phyloP scores from a whole-genome alignment of 2,329 filamentous ascomycete species.

The Monascus ruber region DNA sequence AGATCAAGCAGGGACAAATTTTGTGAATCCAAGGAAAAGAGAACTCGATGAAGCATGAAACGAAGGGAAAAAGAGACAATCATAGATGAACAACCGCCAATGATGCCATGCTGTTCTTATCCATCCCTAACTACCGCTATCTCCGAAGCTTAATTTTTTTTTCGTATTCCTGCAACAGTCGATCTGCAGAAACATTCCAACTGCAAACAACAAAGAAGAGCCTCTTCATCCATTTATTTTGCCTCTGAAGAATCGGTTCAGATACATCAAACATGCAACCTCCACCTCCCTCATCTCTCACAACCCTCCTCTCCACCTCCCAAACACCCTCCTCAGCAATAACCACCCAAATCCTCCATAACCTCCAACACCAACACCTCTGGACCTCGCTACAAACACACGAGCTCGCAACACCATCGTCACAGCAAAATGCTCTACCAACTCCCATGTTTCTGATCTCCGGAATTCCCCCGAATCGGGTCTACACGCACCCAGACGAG shows the following conservation, averaged over 20 bases:
- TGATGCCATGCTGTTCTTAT: slow-evolving; percentile 21
- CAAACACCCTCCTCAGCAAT: slow-evolving; percentile 31
- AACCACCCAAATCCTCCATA: slow-evolving; percentile 49
- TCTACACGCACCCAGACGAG: slow-evolving; percentile 55
- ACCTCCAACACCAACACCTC: slow-evolving; percentile 51
- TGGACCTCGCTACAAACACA: slow-evolving; percentile 49
- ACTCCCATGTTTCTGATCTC: slow-evolving; percentile 44
- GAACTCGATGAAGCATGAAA: slow-evolving; percentile 4
- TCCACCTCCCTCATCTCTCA: slow-evolving; percentile 28
- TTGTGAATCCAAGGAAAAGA: not conserved
- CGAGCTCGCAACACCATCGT: slow-evolving; percentile 15
- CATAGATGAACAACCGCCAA: slow-evolving; percentile 1
- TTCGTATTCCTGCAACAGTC: not conserved
- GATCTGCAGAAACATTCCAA: not conserved
- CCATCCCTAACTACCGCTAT: not conserved
- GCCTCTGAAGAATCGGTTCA: not conserved
- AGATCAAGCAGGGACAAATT: slow-evolving; percentile 1
- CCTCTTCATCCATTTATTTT: no score
- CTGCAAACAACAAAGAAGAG: not conserved
- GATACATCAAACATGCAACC: not conserved
- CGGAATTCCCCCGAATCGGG: slow-evolving; percentile 47
- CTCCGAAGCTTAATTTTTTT: not conserved
- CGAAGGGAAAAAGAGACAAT: slow-evolving; percentile 1
- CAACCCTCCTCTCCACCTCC: slow-evolving; percentile 25
- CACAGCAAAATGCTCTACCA: slow-evolving; percentile 9